Conservation (phyloP, 306 rosid species). For the Rosa persica region DNA sequence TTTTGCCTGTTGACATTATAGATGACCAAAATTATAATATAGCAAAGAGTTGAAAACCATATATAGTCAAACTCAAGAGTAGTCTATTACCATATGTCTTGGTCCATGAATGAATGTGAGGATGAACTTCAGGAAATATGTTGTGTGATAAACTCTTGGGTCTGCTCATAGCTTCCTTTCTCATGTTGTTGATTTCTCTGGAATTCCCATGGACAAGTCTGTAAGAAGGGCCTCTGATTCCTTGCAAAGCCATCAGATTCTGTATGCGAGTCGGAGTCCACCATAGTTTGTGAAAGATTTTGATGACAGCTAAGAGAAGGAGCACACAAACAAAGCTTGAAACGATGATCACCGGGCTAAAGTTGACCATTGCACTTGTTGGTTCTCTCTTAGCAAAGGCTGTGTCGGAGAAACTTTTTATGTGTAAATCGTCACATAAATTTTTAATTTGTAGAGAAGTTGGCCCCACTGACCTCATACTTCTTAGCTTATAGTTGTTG, state of each 20-base stretch:
- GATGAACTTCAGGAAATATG: slow-evolving; percentile 17
- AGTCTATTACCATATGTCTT: slow-evolving; percentile 6
- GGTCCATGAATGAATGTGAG: slow-evolving; percentile 26
- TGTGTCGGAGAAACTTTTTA: background rate
- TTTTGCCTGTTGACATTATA: slow-evolving; percentile 26
- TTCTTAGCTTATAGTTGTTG: background rate
- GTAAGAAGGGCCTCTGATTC: slow-evolving; percentile 28
- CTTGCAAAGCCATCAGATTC: slow-evolving; percentile 21
- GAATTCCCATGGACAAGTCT: slow-evolving; percentile 21
- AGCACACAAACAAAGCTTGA: background rate
- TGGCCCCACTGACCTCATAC: background rate
- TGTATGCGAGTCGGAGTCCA: slow-evolving; percentile 27
- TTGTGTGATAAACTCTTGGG: slow-evolving; percentile 20
- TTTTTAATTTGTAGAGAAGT: background rate
- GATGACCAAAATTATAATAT: background rate
- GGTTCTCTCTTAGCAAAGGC: background rate
- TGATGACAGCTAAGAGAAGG: background rate
- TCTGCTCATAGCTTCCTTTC: slow-evolving; percentile 14
- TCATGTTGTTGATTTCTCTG: slow-evolving; percentile 14
- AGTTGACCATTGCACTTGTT: background rate
- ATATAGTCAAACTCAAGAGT: background rate
- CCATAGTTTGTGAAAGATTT: slow-evolving; percentile 18
- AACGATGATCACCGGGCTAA: background rate
- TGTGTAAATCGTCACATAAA: background rate
- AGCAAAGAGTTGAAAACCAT: background rate